These are phyloP conservation scores for Darksidea phi DNA, from an alignment of 495 filamentous ascomycete species.

Conservation along the genomic window DNA sequence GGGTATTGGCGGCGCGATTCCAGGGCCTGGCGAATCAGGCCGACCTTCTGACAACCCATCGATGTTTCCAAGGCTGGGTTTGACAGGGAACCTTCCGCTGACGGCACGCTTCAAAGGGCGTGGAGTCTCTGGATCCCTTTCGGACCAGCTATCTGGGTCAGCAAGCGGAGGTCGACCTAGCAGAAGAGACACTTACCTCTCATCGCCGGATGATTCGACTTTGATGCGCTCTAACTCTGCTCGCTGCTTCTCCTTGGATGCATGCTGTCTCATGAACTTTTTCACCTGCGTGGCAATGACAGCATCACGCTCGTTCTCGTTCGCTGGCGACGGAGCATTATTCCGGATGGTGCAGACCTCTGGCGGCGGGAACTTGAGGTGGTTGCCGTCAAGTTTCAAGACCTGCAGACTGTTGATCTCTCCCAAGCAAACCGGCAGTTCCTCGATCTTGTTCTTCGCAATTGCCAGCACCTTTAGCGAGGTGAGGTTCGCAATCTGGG, in stretches of 20 bases:
- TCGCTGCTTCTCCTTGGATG: slow-evolving; percentile 47
- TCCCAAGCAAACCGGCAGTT: slow-evolving; percentile 76
- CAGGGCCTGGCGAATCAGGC: slow-evolving; percentile 28
- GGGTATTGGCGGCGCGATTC: slow-evolving; percentile 63
- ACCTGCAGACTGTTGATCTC: slow-evolving; percentile 87
- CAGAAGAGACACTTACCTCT: slow-evolving; percentile 52
- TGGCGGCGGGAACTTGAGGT: slow-evolving; percentile 66
- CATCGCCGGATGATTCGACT: slow-evolving; percentile 63
- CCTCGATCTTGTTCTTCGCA: slow-evolving; percentile 79
- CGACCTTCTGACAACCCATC: slow-evolving; percentile 37
- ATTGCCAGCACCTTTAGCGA: slow-evolving; percentile 52
- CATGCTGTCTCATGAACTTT: slow-evolving; percentile 65
- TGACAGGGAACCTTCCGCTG: slow-evolving; percentile 81
- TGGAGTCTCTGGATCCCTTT: slow-evolving; percentile 66
- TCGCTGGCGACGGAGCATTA: slow-evolving; percentile 48
- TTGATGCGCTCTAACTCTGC: slow-evolving; percentile 50
- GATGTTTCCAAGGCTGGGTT: slow-evolving; percentile 61
- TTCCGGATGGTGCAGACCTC: slow-evolving; percentile 54
- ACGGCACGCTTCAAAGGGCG: slow-evolving; percentile 70
- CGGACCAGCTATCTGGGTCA: slow-evolving; percentile 35
- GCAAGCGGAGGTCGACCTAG: slow-evolving; percentile 32
- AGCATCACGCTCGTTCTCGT: slow-evolving; percentile 64
- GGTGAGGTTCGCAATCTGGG: slow-evolving; percentile 71
- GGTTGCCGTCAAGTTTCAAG: slow-evolving; percentile 84
- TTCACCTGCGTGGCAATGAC: slow-evolving; percentile 72